phyloP scores from a whole-genome alignment of 305 asterid species.

The Solanum hybrid region DNA sequence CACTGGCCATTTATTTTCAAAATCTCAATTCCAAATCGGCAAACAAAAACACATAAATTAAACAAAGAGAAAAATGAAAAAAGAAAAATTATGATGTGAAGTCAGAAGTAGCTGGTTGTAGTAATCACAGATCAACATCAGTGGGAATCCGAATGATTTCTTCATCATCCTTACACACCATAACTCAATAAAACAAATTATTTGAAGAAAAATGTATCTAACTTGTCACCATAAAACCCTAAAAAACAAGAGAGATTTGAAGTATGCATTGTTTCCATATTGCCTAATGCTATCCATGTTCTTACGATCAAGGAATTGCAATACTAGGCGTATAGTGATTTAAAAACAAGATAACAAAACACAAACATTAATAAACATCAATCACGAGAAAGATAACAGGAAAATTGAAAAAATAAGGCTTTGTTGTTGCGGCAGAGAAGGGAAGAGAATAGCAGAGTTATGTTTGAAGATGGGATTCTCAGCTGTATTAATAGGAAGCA shows the following conservation, averaged over 20 bases:
- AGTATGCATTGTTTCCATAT: conserved; percentile 22
- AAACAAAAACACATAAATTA: not conserved
- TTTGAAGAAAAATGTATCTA: conserved; percentile 19
- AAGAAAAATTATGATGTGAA: not conserved
- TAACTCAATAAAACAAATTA: not conserved
- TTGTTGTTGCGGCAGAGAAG: not conserved
- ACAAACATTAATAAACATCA: not conserved
- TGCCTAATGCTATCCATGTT: conserved; percentile 50
- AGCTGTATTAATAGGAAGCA: not conserved
- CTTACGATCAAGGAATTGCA: conserved; percentile 33
- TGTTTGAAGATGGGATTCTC: not conserved
- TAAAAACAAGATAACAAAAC: not conserved
- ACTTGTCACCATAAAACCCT: conserved; percentile 42
- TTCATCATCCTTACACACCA: conserved; percentile 37
- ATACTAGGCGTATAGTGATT: conserved; percentile 22
- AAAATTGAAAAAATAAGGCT: too few species aligned
- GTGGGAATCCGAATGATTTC: conserved; percentile 64
- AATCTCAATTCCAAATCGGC: not conserved
- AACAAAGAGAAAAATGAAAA: not conserved
- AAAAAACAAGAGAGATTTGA: conserved; percentile 9
- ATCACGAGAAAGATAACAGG: not conserved
- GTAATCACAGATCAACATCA: conserved; percentile 32
- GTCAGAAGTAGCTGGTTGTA: conserved; percentile 61
- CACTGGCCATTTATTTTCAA: conserved; percentile 24
- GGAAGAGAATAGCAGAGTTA: not conserved